phyloP scores from a whole-genome alignment of 2,329 filamentous ascomycete genomes.

The Colletotrichum noveboracense region DNA sequence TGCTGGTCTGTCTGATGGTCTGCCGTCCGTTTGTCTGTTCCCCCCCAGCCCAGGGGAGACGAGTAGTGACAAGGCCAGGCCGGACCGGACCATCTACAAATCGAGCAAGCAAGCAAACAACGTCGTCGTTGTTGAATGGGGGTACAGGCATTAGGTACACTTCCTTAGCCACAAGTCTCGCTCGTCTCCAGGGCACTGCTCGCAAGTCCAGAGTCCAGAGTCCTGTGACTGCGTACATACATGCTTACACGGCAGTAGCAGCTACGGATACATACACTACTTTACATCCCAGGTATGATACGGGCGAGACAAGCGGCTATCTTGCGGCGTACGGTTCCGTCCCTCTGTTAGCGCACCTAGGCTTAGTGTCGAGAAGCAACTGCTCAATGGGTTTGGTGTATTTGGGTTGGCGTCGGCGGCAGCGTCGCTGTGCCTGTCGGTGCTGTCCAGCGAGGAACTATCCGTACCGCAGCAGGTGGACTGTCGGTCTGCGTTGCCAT shows the following conservation, averaged over 20 bases:
- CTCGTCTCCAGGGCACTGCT: not conserved
- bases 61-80: not conserved
- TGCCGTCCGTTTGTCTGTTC: not conserved
- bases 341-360: not conserved
- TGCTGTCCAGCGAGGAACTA: not conserved
- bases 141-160: not conserved
- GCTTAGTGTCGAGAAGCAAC: not conserved
- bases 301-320: not conserved
- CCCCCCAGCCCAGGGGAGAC: not conserved
- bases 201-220: not conserved
- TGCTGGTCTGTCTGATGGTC: not conserved
- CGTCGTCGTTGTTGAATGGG: not conserved
- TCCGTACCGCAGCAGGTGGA: not conserved
- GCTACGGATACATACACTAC: not conserved
- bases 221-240: not conserved
- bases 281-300: not conserved
- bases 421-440: not conserved
- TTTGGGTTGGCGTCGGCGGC: not conserved
- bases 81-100: not conserved
- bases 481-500: not conserved
- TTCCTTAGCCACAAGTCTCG: not conserved
- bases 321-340: not conserved
- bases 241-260: not conserved
- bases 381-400: not conserved
- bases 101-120: not conserved